Evolutionary conservation across 1,139 yeast species (phyloP).

Genomic region (Blastobotrys petasosporus): DNA sequence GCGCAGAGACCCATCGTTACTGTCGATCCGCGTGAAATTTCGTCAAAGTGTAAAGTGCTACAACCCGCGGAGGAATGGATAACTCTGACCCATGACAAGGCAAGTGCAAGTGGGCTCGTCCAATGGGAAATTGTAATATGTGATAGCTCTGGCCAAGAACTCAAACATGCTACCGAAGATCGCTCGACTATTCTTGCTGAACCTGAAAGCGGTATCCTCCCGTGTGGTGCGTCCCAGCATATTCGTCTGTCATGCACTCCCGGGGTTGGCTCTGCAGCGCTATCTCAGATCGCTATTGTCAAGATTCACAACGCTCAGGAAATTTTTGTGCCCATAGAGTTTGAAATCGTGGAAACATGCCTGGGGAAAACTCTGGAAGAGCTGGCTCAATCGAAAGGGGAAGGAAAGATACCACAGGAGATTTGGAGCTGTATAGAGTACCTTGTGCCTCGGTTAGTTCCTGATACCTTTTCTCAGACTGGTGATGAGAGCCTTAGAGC

Average conservation of each 20-base stretch:
- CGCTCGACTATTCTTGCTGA: conserved; percentile 14
- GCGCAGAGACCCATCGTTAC: conserved; percentile 37
- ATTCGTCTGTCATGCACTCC: conserved; percentile 19
- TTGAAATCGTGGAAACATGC: conserved; percentile 28
- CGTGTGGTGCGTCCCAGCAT: conserved; percentile 26
- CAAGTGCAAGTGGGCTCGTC: conserved; percentile 4
- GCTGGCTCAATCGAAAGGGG: conserved; percentile 26
- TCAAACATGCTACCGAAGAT: neutral
- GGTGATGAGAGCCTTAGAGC: conserved; percentile 29
- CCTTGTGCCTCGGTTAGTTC: conserved; percentile 25
- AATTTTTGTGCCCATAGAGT: conserved; percentile 30
- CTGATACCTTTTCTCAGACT: conserved; percentile 17
- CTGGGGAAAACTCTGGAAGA: conserved; percentile 31
- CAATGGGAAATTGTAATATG: conserved; percentile 20
- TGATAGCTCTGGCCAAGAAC: neutral
- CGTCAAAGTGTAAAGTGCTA: conserved; percentile 5
- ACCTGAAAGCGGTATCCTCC: conserved; percentile 24
- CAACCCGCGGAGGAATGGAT: conserved; percentile 9
- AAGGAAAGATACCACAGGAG: conserved; percentile 28
- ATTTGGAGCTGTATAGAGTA: conserved; percentile 35
- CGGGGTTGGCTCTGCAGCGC: conserved; percentile 14
- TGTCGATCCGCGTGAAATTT: conserved; percentile 27
- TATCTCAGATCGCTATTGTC: conserved; percentile 28
- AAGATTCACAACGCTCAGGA: conserved; percentile 32
- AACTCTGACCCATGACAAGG: conserved; percentile 3